Conservation (phyloP, 2,329 filamentous ascomycete species). For the Gnomoniopsis smithogilvyi region DNA sequence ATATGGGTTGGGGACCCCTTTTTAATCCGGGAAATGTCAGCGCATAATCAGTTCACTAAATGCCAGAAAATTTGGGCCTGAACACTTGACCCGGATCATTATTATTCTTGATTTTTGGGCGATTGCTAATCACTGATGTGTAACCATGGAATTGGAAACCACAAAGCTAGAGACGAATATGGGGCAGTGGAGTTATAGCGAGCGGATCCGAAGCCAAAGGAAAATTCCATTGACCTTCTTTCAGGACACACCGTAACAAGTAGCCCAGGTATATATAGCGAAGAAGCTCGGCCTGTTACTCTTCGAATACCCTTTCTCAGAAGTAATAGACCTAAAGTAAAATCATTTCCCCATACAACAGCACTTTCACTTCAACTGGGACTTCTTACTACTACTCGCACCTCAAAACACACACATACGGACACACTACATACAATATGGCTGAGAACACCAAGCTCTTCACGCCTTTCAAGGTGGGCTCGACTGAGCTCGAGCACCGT, state of each 20-base stretch:
- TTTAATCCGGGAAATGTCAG: background rate
- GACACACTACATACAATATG: slow-evolving; percentile 4
- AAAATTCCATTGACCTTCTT: background rate
- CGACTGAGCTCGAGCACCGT: slow-evolving; percentile 36
- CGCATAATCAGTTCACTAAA: background rate
- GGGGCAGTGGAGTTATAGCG: background rate
- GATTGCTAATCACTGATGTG: background rate
- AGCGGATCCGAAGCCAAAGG: background rate
- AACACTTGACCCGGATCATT: background rate
- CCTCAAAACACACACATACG: background rate
- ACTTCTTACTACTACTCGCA: background rate
- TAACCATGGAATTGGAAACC: background rate
- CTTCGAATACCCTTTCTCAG: no score
- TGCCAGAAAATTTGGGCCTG: background rate
- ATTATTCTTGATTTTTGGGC: background rate
- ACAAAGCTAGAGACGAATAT: background rate
- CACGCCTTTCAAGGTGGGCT: slow-evolving; percentile 39
- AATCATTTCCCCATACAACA: no score
- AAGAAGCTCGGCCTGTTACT: background rate
- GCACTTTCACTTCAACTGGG: no score
- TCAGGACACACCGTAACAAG: background rate
- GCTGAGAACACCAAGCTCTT: slow-evolving; percentile 34
- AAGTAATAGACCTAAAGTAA: no score
- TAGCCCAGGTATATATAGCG: background rate
- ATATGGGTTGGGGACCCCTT: background rate